Base-by-base conservation (phyloP, 139 green algal genomes). In the Micractinium sp. region DNA sequence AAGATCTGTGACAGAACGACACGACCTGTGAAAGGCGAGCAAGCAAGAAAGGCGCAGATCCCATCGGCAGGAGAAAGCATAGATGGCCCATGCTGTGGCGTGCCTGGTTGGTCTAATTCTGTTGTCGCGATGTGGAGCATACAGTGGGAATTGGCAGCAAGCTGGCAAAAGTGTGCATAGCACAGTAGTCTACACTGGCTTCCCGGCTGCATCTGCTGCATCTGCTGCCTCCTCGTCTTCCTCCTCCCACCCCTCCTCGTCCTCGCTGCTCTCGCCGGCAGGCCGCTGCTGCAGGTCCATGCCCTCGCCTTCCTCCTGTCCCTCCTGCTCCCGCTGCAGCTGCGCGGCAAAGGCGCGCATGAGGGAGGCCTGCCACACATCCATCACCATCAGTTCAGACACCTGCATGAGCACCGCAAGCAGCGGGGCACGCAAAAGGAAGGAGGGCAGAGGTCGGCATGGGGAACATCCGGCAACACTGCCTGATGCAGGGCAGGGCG, bases 321-420 rank as follows among this genome's bases (percentile, higher is more conserved):
- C 82, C 61, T 78, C 82, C 35, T 92, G 77, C 74, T 86, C 60
- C 38, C 89, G 80, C 41, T 95, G 83, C 84, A 93, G 85, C 83
- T 95, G 71, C 74, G 93, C 80, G 15, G 96, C 96, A 85, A 96
- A 91, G 3, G 95, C 95, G 0, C 96, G 92, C 95, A 98, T 97
- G 3, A 98, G 93, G n/a, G 91, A 90, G 13, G 96, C 96, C 90
- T 97, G 93, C 93, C 91, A 96, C 27, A 95, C 87, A 60, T 95
- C 93, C 90, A 96, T 92, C 16, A 98, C 93, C 95, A 98, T 97
- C 36, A 98, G 66, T 85, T 95, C 95, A 53, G 82, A 88, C 22
- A 98, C 92, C 84, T 81, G 69, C 69, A 76, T 5, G 47, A 56
- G 47, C 47, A 56, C 47, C 7, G 47, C 47, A 56, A 9, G 47